Percentiles rank a stretch among this genome's conserved stretches.
These are phyloP conservation scores for Houttuynia cordata DNA, from an alignment of 164 flowering plant genomes.

Conservation along the genomic window DNA sequence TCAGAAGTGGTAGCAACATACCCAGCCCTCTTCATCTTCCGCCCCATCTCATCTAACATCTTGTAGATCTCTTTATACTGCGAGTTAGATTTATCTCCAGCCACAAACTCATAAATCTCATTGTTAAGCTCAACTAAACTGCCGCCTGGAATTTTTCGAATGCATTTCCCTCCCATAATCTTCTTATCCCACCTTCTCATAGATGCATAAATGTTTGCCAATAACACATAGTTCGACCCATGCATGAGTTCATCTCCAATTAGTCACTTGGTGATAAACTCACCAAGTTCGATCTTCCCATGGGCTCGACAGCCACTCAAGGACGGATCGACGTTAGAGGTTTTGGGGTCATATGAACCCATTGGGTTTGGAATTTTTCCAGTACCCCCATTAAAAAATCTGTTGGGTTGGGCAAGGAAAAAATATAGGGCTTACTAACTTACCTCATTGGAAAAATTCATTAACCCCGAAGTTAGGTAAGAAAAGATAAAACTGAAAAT, in stretches of 20 bases:
- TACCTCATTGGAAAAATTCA: no score
- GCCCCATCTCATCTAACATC: constrained; percentile 13
- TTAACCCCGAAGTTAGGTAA: no score
- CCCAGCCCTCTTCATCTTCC: constrained; percentile 7
- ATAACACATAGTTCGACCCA: constrained; percentile 9
- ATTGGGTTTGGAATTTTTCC: no score
- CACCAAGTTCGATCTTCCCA: constrained; percentile 10
- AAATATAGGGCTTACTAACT: no score
- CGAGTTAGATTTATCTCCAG: constrained; percentile 7
- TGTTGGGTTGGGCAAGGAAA: no score
- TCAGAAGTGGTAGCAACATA: constrained; percentile 8
- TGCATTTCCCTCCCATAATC: constrained; percentile 8
- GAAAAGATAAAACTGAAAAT: no score
- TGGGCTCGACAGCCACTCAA: constrained; percentile 14
- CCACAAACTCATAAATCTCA: constrained; percentile 11
- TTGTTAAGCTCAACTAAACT: constrained; percentile 10
- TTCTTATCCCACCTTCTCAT: constrained; percentile 9
- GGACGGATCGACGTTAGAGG: no score
- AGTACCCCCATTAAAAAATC: no score
- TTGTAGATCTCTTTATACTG: constrained; percentile 9
- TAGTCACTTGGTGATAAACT: constrained; percentile 9
- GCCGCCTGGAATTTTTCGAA: constrained; percentile 11
- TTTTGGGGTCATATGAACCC: no score
- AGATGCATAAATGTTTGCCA: constrained; percentile 12
- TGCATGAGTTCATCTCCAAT: constrained; percentile 9